Conservation (phyloP, 257 asterid genomes). For the Prunella vulgaris region DNA sequence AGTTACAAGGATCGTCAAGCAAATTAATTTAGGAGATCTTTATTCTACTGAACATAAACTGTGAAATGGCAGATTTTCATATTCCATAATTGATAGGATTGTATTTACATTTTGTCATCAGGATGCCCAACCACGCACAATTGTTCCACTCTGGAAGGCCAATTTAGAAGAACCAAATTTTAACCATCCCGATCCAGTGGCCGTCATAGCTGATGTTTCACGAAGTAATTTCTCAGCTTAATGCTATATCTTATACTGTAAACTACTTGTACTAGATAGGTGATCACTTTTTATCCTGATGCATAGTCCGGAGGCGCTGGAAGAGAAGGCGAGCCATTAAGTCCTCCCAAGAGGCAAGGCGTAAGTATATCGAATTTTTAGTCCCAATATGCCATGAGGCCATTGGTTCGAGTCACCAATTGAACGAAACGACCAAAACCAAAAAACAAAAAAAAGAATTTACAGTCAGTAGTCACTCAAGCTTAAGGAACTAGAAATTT, state of each 20-base stretch:
- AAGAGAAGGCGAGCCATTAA: conserved; percentile 59
- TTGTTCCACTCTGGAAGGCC: conserved; percentile 91
- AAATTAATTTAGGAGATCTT: conserved; percentile 5
- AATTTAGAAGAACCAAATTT: conserved; percentile 79
- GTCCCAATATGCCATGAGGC: conserved; percentile 11
- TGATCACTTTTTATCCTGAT: conserved; percentile 45
- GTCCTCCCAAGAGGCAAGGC: conserved; percentile 65
- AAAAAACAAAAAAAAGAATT: too few relatives aligned
- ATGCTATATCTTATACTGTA: conserved; percentile 1
- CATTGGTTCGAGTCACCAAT: too few relatives aligned
- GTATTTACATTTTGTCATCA: conserved; percentile 27
- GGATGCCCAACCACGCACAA: conserved; percentile 87
- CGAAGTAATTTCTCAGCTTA: conserved; percentile 49
- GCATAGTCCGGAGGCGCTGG: conserved; percentile 82
- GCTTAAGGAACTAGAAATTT: neutral
- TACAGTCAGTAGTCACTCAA: too few relatives aligned
- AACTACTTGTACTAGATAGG: conserved; percentile 20
- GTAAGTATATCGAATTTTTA: conserved; percentile 60
- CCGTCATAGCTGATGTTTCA: conserved; percentile 55
- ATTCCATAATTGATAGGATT: neutral
- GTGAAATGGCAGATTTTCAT: neutral
- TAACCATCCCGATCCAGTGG: conserved; percentile 69
- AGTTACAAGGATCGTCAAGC: neutral
- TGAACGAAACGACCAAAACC: too few relatives aligned
- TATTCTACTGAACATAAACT: neutral